Evolutionary conservation across 2,329 filamentous ascomycete genomes (phyloP), one percentile per base, ranked within the genome.

Genomic region (Stachybotrys chlorohalonatus): DNA sequence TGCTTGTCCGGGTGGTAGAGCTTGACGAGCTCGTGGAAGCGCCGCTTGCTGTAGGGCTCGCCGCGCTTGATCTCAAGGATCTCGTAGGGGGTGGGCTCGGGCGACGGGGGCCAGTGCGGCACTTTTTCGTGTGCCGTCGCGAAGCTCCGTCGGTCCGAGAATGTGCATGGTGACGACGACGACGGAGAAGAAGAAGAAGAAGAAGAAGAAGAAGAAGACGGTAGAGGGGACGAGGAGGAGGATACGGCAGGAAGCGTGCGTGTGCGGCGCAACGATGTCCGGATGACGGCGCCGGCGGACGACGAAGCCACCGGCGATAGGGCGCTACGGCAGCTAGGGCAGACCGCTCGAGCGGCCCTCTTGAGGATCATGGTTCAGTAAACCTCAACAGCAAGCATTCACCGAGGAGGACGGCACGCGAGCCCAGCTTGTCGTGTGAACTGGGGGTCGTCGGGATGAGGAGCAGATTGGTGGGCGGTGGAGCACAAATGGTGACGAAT

Each of bases 11-110:
- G 94, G 66, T 99, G 94, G 73, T 99, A 99, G 50, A 95, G 77
- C 75, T 97, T 99, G 55, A 95, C 94, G 53, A 99, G 82, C 65
- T 93, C 82, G 70, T 95, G 94, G 78, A 91, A 99, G 56, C 84
- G 84, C 48, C 79, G 74, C 71, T 99, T 97, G 58, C 82, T 86
- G 70, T 99, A 97, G 2, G 84, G 80, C 13, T 83, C 84, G 55
- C 75, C 75, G 61, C 74, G 81, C 53, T 70, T 63, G 51, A 75
- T 70, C 57, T 81, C 77, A 64, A 97, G 85, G 66, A 99, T 89
- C 65, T 97, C 89, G 73, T 99, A 97, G 1, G 94, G 94, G 0
- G 92, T 93, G 1, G 89, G 89, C 47, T 77, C 65, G 17, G 66
- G 57, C 6, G 68, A 66, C 6, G 68, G 65, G 2, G 81, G 81